Evolutionary conservation across 495 filamentous ascomycete species (phyloP), one percentile per base, ranked within the genome.

Genomic region (Penicillium cinerascens): DNA sequence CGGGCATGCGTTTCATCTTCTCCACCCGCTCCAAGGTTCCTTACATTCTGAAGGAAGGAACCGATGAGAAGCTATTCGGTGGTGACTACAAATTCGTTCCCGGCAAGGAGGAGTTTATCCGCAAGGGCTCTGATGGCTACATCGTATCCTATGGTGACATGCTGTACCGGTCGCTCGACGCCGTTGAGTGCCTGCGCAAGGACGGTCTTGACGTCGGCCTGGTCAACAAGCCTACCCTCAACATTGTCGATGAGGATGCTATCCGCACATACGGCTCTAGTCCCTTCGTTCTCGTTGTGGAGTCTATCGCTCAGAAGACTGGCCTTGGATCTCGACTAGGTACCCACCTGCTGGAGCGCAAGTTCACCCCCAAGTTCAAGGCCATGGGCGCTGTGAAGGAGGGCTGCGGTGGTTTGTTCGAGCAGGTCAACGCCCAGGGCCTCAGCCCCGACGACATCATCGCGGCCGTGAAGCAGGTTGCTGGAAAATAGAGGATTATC

Each of bases 231-330:
- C 68, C 68, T 6, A 73, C 70, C 7, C 66, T 73, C 9, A 73
- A 73, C 44, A 48, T 68, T 1, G 70, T 73, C 38, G 70, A 73
- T 29, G 66, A 73, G 43, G 70, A 73, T 11, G 60, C 70, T 21
- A 67, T 73, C 58, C 55, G 56, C 50, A 39, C 58, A 39, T 73
- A 73, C 43, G 70, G 70, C 17, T 65, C 65, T 0, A 58, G 56
- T 8, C 64, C 64, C 4, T 73, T 73, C 42, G 66, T 73, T 7
- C 45, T 73, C 16, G 64, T 67, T 6, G 65, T 73, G 7, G 70
- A 73, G 51, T 70, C 68, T 4, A 67, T 73, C 42, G 64, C 70
- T 3, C 66, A 73, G 58, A 73, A 73, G 66, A 73, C 70, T 3
- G 64, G 66, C 49, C 64, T 73, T 11, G 70, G 70, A n/a, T 73